Conservation (phyloP, 305 asterid species). For the Fraxinus xanthoxyloides region DNA sequence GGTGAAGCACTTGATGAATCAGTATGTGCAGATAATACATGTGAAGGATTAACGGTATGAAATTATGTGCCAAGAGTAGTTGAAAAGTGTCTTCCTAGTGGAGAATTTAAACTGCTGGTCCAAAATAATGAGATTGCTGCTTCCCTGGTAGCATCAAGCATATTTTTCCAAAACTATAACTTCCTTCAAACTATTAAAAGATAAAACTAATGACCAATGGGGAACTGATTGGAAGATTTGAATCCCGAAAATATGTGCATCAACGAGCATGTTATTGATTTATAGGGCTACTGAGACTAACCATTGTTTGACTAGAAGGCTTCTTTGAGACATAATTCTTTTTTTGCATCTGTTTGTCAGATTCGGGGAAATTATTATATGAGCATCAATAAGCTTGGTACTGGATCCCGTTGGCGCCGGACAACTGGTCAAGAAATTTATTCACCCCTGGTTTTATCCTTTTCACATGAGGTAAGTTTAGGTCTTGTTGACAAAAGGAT, state of each 20-base stretch:
- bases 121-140: background rate
- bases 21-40: conserved; percentile 46
- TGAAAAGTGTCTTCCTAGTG: background rate
- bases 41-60: conserved; percentile 72
- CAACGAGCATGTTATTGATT: background rate
- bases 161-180: background rate
- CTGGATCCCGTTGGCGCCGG: conserved; percentile 81
- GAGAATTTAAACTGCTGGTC: background rate
- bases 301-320: background rate
- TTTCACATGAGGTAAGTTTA: conserved; percentile 59
- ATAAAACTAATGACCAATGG: background rate
- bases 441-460: conserved; percentile 80
- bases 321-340: background rate
- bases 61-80: background rate
- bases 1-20: conserved; percentile 64
- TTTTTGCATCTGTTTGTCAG: conserved; percentile 28
- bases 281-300: background rate
- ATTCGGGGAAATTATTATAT: conserved; percentile 73
- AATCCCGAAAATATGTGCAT: no score
- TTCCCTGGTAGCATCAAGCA: background rate
- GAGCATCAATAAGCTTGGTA: conserved; percentile 49
- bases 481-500: background rate
- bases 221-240: background rate
- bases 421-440: conserved; percentile 80
- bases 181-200: background rate